These are phyloP conservation scores for Alternaria sp. DNA, from an alignment of 2,329 filamentous ascomycete species.

Conservation along the genomic window DNA sequence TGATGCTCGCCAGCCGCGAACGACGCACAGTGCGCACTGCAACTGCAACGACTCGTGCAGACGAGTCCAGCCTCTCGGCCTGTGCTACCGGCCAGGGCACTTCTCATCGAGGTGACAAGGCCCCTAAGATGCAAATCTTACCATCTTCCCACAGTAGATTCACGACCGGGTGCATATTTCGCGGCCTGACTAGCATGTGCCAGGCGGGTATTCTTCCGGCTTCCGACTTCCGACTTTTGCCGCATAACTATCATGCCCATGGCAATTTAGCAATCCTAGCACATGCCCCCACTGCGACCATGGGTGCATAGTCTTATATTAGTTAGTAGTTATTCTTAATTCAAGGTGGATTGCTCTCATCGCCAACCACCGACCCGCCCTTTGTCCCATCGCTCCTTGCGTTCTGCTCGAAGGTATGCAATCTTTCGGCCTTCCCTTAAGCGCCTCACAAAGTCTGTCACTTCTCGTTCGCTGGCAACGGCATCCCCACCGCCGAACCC, in stretches of 20 bases:
- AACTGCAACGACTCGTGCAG: conserved; percentile 11
- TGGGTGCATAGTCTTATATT: conserved; percentile 1
- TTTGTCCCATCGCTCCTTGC: conserved; percentile 95
- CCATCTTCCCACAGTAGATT: background rate
- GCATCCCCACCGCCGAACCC: conserved; percentile 52
- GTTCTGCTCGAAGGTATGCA: conserved; percentile 81
- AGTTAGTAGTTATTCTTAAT: background rate
- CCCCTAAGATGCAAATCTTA: conserved; percentile 16
- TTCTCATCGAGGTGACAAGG: conserved; percentile 11
- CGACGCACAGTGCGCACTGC: conserved; percentile 16
- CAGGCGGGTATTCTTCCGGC: background rate
- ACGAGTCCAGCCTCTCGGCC: conserved; percentile 14
- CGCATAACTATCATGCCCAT: conserved; percentile 11
- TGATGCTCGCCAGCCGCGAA: conserved; percentile 13
- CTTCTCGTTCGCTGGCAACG: conserved; percentile 78
- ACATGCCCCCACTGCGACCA: background rate
- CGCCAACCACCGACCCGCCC: conserved; percentile 94
- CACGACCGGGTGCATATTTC: conserved; percentile 7
- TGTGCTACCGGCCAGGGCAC: background rate
- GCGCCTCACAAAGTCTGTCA: conserved; percentile 81
- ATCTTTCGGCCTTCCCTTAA: conserved; percentile 82
- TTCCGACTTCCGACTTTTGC: background rate
- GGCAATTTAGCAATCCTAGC: background rate
- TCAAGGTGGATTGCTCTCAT: conserved; percentile 25
- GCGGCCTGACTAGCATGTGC: conserved; percentile 8